A percentile compares a stretch with the other conserved stretches of the same genome.
These are phyloP conservation scores for Fusarium pseudoanthophilum DNA, from an alignment of 2,329 filamentous ascomycete species.

Conservation along the genomic window DNA sequence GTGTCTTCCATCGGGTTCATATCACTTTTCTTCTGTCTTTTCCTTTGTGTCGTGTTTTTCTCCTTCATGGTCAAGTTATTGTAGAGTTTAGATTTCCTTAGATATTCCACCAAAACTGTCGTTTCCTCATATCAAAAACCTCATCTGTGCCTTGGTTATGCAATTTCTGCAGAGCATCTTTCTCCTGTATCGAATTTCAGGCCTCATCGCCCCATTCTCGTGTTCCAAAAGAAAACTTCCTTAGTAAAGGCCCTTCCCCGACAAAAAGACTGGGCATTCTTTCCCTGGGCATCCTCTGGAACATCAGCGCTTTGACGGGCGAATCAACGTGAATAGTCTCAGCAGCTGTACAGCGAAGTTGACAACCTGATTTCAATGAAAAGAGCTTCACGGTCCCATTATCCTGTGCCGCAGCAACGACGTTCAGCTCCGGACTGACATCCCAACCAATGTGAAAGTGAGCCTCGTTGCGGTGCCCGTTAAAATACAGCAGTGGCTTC, in stretches of 20 bases:
- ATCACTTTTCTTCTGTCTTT: background rate
- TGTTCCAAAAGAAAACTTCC: conserved; percentile 58
- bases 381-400: conserved; percentile 61
- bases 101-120: background rate
- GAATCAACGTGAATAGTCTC: conserved; percentile 36
- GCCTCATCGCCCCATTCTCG: conserved; percentile 49
- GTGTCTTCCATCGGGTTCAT: background rate
- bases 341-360: conserved; percentile 47
- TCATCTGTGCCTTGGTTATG: background rate
- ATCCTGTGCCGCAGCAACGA: conserved; percentile 66
- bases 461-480: conserved; percentile 61
- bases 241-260: conserved; percentile 51
- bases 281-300: conserved; percentile 54
- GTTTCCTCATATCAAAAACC: background rate
- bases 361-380: conserved; percentile 58
- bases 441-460: conserved; percentile 64
- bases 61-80: background rate
- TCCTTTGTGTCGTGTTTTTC: background rate
- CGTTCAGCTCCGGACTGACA: conserved; percentile 56
- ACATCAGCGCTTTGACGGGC: conserved; percentile 58
- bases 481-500: conserved; percentile 59
- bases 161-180: background rate
- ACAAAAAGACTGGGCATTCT: conserved; percentile 48
- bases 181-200: conserved; percentile 27
- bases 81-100: background rate